These are phyloP conservation scores for Xanthoconium purpureum DNA, from an alignment of 768 basidiomycete species.

Conservation along the genomic window DNA sequence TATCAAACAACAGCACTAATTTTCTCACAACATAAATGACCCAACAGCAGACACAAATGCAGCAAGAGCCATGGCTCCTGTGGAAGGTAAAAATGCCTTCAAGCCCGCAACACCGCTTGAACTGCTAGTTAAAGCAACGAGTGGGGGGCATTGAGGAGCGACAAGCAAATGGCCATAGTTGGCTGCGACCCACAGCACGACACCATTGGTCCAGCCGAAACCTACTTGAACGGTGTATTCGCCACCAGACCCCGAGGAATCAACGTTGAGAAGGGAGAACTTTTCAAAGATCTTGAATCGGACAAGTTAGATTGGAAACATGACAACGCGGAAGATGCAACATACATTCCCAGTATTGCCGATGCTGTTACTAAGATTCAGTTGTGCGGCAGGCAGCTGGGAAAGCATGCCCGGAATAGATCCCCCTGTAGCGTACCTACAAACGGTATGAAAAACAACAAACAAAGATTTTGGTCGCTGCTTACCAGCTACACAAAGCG, in stretches of 20 bases:
- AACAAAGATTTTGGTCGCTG: neutral
- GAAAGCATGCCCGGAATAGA: slow-evolving; percentile 68
- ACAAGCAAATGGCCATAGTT: slow-evolving; percentile 60
- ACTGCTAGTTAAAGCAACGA: slow-evolving; percentile 17
- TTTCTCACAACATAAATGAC: neutral
- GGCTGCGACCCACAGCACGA: slow-evolving; percentile 69
- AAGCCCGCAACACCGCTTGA: slow-evolving; percentile 6
- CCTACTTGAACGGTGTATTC: slow-evolving; percentile 89
- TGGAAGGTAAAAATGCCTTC: neutral
- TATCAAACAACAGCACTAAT: too few species aligned
- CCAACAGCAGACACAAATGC: slow-evolving; percentile 2
- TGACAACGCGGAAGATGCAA: slow-evolving; percentile 1
- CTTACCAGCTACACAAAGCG: slow-evolving; percentile 85
- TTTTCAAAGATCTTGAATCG: slow-evolving; percentile 77
- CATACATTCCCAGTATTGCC: slow-evolving; percentile 73
- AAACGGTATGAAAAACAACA: neutral
- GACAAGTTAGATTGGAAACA: neutral
- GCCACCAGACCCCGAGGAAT: slow-evolving; percentile 76
- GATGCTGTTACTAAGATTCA: slow-evolving; percentile 65
- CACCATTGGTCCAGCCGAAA: slow-evolving; percentile 90
- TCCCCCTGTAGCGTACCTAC: slow-evolving; percentile 85
- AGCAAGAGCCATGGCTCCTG: neutral
- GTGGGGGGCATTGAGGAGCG: slow-evolving; percentile 60
- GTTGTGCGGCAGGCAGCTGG: slow-evolving; percentile 62
- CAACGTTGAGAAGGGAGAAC: slow-evolving; percentile 75